A percentile compares a stretch with the other conserved stretches of the same genome.
phyloP scores from a whole-genome alignment of 1,284 basidiomycete species.

The Sutorius eximius region DNA sequence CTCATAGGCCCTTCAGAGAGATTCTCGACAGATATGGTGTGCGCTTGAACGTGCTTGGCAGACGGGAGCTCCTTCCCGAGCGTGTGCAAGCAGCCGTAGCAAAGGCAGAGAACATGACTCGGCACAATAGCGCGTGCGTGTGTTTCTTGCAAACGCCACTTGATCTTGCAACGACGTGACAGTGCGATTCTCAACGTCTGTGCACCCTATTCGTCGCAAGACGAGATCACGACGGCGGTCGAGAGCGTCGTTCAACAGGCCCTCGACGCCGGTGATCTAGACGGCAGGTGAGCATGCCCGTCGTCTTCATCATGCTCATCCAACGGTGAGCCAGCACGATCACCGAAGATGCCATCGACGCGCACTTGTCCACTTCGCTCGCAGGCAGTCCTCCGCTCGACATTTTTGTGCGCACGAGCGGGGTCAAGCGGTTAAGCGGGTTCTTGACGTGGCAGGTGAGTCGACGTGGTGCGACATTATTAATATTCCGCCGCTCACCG shows the following conservation, averaged over 20 bases:
- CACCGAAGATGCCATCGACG: slow-evolving; percentile 64
- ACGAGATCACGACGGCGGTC: slow-evolving; percentile 88
- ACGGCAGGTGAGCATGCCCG: slow-evolving; percentile 31
- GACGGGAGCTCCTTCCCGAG: slow-evolving; percentile 73
- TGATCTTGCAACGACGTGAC: background rate
- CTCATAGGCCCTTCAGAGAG: slow-evolving; percentile 49
- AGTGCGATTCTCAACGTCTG: slow-evolving; percentile 93
- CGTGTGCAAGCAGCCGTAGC: slow-evolving; percentile 71
- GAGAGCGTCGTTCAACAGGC: slow-evolving; percentile 55
- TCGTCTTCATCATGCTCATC: background rate
- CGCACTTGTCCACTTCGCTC: slow-evolving; percentile 65
- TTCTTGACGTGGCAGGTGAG: slow-evolving; percentile 94
- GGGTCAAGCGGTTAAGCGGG: slow-evolving; percentile 88
- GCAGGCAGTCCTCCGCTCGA: slow-evolving; percentile 82
- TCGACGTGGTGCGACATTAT: background rate
- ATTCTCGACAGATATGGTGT: slow-evolving; percentile 82
- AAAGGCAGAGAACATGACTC: slow-evolving; percentile 81
- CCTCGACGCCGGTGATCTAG: slow-evolving; percentile 39
- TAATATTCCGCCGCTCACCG: background rate
- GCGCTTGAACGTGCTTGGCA: slow-evolving; percentile 83
- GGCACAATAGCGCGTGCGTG: slow-evolving; percentile 59
- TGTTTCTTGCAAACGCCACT: background rate
- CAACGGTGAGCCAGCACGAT: slow-evolving; percentile 45
- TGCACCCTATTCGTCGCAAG: slow-evolving; percentile 90
- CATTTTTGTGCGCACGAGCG: slow-evolving; percentile 89